phyloP scores from a whole-genome alignment of 352 stramenopile species.

The Phytophthora multivora region DNA sequence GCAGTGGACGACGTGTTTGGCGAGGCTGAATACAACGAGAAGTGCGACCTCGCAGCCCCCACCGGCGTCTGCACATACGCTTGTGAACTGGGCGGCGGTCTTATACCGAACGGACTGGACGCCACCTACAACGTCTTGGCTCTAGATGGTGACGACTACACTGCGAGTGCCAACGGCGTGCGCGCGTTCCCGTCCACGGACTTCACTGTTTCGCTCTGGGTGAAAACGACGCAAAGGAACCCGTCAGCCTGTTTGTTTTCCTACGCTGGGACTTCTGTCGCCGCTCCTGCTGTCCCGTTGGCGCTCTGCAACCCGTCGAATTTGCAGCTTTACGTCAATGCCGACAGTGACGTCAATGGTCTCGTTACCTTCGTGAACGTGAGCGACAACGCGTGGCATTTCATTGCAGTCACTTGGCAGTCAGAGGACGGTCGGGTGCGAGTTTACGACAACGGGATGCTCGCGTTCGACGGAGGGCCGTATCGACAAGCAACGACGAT shows the following conservation, averaged over 20 bases:
- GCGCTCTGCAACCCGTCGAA: constrained; percentile 68
- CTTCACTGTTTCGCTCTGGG: constrained; percentile 68
- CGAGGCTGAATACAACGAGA: constrained; percentile 66
- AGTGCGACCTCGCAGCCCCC: constrained; percentile 62
- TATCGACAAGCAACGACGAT: constrained; percentile 49
- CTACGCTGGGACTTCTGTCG: constrained; percentile 30
- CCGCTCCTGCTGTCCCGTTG: constrained; percentile 34
- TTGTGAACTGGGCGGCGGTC: constrained; percentile 51
- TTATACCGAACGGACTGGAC: constrained; percentile 23
- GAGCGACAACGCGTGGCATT: constrained; percentile 74
- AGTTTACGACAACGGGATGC: constrained; percentile 75
- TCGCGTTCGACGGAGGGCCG: constrained; percentile 66
- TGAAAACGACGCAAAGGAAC: constrained; percentile 47
- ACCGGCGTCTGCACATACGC: constrained; percentile 54
- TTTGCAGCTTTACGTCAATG: constrained; percentile 56
- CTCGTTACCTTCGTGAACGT: constrained; percentile 68
- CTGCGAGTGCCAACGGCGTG: constrained; percentile 39
- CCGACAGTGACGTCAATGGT: constrained; percentile 27
- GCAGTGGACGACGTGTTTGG: constrained; percentile 63
- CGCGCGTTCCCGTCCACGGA: constrained; percentile 52
- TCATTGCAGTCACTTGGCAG: constrained; percentile 63
- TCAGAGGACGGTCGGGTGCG: constrained; percentile 53
- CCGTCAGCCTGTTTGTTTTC: constrained; percentile 50
- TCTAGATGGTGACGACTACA: constrained; percentile 46
- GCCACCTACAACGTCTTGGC: constrained; percentile 40